phyloP scores from a whole-genome alignment of 345 rosid genomes.

The Rhodamnia rubescens region DNA sequence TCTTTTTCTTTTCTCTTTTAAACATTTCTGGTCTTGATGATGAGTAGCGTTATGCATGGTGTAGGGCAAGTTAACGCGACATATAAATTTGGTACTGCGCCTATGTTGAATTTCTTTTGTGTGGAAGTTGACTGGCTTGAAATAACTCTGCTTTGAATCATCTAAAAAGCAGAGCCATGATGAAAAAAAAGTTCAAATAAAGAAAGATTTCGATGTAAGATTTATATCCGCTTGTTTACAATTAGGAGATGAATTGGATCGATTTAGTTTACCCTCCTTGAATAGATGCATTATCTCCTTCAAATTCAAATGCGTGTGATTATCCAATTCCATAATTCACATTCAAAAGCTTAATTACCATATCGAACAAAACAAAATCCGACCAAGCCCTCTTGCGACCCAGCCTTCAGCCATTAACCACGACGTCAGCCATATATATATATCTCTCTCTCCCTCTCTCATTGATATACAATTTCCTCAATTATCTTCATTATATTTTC shows the following conservation, averaged over 20 bases:
- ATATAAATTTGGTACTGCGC: not conserved
- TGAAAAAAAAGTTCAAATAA: not conserved
- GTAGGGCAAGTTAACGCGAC: not conserved
- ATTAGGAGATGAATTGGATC: not conserved
- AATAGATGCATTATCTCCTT: not conserved
- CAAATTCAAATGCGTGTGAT: not conserved
- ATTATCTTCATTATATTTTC: not conserved
- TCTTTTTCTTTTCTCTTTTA: not conserved
- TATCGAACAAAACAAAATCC: not conserved
- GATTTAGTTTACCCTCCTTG: not conserved
- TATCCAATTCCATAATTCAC: not conserved
- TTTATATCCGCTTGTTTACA: not conserved
- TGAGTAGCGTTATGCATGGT: no score
- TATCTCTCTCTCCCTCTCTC: not conserved
- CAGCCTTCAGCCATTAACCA: not conserved
- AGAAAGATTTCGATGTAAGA: not conserved
- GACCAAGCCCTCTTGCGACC: not conserved
- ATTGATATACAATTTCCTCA: not conserved
- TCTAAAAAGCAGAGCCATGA: not conserved
- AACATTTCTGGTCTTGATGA: not conserved
- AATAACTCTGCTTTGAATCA: not conserved
- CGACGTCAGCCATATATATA: not conserved
- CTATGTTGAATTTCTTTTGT: not conserved
- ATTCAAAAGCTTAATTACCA: not conserved
- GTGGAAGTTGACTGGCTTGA: not conserved